Evolutionary conservation across 2,329 filamentous ascomycete species (phyloP).

Genomic region (Fusarium veterinarium): DNA sequence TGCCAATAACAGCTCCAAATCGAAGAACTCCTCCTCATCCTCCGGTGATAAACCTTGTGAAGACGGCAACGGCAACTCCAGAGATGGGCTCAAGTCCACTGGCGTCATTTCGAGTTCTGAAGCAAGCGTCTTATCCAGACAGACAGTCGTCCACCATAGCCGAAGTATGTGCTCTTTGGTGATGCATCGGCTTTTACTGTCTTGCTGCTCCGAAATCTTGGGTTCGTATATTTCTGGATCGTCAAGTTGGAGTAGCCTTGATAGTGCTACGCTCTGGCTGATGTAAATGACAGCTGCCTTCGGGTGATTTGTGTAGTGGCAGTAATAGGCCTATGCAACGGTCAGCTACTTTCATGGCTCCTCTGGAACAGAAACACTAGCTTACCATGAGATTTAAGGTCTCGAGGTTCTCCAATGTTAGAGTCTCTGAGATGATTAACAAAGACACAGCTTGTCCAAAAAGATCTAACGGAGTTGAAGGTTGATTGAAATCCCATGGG

Average conservation of each 20-base stretch:
- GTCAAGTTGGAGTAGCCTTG: background rate
- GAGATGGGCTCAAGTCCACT: fast-evolving
- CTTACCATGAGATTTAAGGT: background rate
- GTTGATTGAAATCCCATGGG: too few species aligned
- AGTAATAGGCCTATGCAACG: background rate
- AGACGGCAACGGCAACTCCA: background rate
- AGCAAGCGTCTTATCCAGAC: background rate
- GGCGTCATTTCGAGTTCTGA: background rate
- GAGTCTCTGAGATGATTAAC: background rate
- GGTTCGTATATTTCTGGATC: fast-evolving
- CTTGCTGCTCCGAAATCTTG: fast-evolving
- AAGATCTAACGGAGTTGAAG: background rate
- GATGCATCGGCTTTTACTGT: fast-evolving
- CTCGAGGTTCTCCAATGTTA: background rate
- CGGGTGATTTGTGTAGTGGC: background rate
- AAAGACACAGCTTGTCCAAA: background rate
- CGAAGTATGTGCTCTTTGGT: background rate
- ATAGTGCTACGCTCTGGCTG: background rate
- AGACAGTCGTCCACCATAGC: background rate
- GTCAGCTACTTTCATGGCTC: background rate
- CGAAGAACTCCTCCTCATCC: background rate
- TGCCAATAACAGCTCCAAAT: background rate
- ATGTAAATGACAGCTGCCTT: background rate
- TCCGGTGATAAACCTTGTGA: background rate
- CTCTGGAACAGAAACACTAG: background rate